Evolutionary conservation across 768 basidiomycete genomes (phyloP), one percentile per base, ranked within the genome.

Genomic region (Macrocybe gigantea): DNA sequence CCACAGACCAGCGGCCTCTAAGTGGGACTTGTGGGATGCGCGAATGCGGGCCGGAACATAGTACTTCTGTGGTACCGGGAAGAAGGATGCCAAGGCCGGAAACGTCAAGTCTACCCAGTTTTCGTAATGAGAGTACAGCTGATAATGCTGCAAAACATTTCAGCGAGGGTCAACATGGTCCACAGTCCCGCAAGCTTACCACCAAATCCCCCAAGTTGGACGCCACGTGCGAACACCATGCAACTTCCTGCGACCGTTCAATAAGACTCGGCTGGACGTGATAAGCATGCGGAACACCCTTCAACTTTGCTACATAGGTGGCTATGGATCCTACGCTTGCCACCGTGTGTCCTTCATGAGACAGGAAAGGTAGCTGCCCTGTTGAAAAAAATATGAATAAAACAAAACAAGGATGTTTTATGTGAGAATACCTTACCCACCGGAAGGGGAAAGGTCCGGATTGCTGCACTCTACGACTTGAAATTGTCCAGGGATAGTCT

Each of bases 291-390:
- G 63, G 62, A 6, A 64, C 58, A 45, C 63, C 64, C 44, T 69
- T 66, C 22, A 83, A 64, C n/a, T 71, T 68, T 3, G 78, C 67
- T 15, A 87, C 72, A 56, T 88, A 87, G 54, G 78, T 78, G 31
- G 83, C 60, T 56, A 91, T 89, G 33, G 83, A 72, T 2, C 77
- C 63, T 29, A 86, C 64, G 1, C 79, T 71, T 0, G 80, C 65
- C 11, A 82, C 64, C 2, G 62, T 55, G 37, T 75, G 69, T 44
- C 75, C 68, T 3, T 71, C 80, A 65, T 88, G 80, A 0, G 73
- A 74, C 33, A 91, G 63, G 56, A 78, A 88, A 1, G 89, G 89
- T 1, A 92, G 70, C 57, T 81, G 81, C 11, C 88, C 88, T 90
- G 38, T 38, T 22, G 37, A 6, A 2, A 22, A 22, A 22, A 31